Percentiles rank a stretch among this genome's conserved stretches.
Evolutionary conservation across 1,284 basidiomycete genomes (phyloP).

Genomic region (Fomes fomentarius): DNA sequence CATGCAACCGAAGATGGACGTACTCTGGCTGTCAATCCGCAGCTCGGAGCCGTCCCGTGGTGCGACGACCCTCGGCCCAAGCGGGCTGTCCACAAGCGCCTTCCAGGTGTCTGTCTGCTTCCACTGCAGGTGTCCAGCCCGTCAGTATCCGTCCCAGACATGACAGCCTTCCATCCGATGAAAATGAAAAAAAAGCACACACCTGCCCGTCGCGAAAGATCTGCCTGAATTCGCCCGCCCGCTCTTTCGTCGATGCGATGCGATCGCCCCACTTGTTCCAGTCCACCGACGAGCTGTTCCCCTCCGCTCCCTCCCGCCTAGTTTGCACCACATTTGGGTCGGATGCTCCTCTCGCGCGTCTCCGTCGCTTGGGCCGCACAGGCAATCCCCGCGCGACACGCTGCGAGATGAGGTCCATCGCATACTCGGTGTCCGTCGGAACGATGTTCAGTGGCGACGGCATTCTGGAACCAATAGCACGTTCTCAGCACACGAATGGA

Average conservation of each 20-base stretch:
- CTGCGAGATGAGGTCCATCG: slow-evolving; percentile 67
- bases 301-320: slow-evolving; percentile 3
- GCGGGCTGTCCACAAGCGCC: slow-evolving; percentile 21
- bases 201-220: slow-evolving; percentile 42
- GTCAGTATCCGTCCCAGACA: neutral
- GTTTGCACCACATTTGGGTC: neutral
- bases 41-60: slow-evolving; percentile 16
- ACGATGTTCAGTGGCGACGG: slow-evolving; percentile 52
- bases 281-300: slow-evolving; percentile 34
- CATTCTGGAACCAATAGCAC: slow-evolving; percentile 29
- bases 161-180: neutral
- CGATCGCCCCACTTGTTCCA: slow-evolving; percentile 61
- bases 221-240: slow-evolving; percentile 45
- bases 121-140: slow-evolving; percentile 23
- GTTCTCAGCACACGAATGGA: neutral
- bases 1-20: slow-evolving; percentile 22
- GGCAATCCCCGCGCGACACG: slow-evolving; percentile 57
- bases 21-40: slow-evolving; percentile 44
- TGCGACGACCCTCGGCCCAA: slow-evolving; percentile 21
- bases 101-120: slow-evolving; percentile 31
- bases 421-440: slow-evolving; percentile 68
- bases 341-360: neutral
- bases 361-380: slow-evolving; percentile 28
- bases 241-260: slow-evolving; percentile 47
- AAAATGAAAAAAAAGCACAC: slow-evolving; percentile 21